phyloP scores from a whole-genome alignment of 345 rosid genomes.

The Syzygium aromaticum region DNA sequence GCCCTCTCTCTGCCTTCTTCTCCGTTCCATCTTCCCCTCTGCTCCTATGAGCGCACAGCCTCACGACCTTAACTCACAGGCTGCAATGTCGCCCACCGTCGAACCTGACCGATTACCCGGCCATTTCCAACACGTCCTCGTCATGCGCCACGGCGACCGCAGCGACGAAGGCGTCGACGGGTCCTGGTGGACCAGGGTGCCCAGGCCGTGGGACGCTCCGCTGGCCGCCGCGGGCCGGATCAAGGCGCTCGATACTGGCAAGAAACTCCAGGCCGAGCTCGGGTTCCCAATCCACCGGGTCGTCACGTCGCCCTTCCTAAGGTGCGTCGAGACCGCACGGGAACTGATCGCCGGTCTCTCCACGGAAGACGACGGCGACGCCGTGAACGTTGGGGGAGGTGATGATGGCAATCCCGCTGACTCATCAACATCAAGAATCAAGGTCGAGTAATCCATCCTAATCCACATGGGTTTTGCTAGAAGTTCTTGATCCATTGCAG shows the following conservation, averaged over 20 bases:
- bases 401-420: slow-evolving; percentile 1
- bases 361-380: slow-evolving; percentile 19
- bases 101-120: background rate
- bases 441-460: background rate
- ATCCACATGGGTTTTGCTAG: background rate
- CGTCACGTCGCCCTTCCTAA: slow-evolving; percentile 71
- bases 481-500: background rate
- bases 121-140: slow-evolving; percentile 50
- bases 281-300: slow-evolving; percentile 66
- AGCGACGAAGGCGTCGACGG: slow-evolving; percentile 42
- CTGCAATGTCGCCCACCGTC: background rate
- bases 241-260: slow-evolving; percentile 49
- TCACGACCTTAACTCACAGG: background rate
- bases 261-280: slow-evolving; percentile 33
- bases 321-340: slow-evolving; percentile 68
- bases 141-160: slow-evolving; percentile 88
- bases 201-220: slow-evolving; percentile 79
- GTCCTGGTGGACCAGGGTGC: slow-evolving; percentile 41
- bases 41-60: background rate
- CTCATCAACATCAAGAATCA: background rate
- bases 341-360: slow-evolving; percentile 54
- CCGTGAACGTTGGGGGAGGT: background rate
- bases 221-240: slow-evolving; percentile 27
- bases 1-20: background rate
- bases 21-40: too few relatives aligned